A percentile compares a stretch with the other conserved stretches of the same genome.
phyloP scores from a whole-genome alignment of 352 stramenopile genomes.

The Globisporangium heterothallicum region DNA sequence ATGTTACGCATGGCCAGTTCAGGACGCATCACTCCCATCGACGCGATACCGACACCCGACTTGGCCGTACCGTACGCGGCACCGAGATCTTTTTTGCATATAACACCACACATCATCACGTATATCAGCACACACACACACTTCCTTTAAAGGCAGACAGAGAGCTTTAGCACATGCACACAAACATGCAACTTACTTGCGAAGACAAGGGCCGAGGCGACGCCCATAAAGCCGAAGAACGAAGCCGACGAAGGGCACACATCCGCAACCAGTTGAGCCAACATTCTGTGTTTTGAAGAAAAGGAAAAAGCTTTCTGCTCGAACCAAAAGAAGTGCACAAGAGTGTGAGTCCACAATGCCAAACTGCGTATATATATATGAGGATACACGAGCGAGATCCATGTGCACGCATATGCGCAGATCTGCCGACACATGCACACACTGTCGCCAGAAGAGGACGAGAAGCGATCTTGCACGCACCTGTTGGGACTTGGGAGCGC shows the following conservation, averaged over 20 bases:
- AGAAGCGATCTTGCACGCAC: slow-evolving; percentile 7
- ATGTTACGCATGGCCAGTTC: slow-evolving; percentile 98
- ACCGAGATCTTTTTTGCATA: no score
- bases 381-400: no score
- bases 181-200: slow-evolving; percentile 69
- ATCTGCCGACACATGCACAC: neutral
- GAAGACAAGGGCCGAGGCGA: slow-evolving; percentile 92
- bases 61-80: slow-evolving; percentile 97
- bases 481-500: slow-evolving; percentile 4
- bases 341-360: no score
- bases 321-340: neutral
- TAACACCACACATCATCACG: no score
- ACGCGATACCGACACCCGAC: slow-evolving; percentile 96
- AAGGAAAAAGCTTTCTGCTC: neutral
- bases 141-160: neutral
- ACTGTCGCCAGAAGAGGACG: no score
- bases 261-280: slow-evolving; percentile 81
- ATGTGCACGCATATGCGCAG: neutral
- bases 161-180: neutral
- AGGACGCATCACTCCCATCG: slow-evolving; percentile 94
- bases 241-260: slow-evolving; percentile 96
- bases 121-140: slow-evolving; percentile 9
- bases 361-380: no score
- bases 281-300: slow-evolving; percentile 8
- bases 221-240: slow-evolving; percentile 99